phyloP scores from a whole-genome alignment of 768 basidiomycete genomes.

The Phaffia tasmanica region DNA sequence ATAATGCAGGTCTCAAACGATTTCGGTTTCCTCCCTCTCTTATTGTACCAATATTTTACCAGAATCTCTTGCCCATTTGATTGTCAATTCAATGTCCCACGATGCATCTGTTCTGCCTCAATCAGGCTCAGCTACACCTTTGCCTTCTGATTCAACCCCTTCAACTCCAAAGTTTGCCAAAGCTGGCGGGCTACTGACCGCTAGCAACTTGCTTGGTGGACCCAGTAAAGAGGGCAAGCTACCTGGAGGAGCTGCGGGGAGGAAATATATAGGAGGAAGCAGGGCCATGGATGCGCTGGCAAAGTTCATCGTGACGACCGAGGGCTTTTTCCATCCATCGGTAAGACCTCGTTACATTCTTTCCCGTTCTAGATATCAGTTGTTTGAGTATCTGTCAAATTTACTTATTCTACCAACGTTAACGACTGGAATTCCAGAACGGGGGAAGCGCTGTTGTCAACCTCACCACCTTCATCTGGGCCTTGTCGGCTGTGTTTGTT shows the following conservation, averaged over 20 bases:
- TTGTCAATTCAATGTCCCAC: constrained; percentile 79
- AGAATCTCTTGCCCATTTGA: constrained; percentile 72
- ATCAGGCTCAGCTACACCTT: constrained; percentile 60
- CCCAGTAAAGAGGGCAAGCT: not conserved
- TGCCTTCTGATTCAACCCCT: constrained; percentile 37
- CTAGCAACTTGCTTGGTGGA: constrained; percentile 4
- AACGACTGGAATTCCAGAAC: constrained; percentile 6
- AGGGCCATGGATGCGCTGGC: constrained; percentile 77
- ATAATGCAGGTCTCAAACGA: not conserved
- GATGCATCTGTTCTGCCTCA: constrained; percentile 49
- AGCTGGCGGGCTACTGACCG: not conserved
- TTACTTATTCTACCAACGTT: constrained; percentile 5
- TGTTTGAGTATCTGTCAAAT: not conserved
- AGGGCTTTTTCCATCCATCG: constrained; percentile 75
- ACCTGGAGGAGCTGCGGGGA: constrained; percentile 29
- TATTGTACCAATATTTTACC: not conserved
- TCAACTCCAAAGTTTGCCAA: constrained; percentile 33
- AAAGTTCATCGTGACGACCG: constrained; percentile 71
- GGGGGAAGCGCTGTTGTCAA: not conserved
- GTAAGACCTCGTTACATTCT: constrained; percentile 27
- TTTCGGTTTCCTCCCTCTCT: not conserved
- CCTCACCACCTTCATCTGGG: constrained; percentile 24
- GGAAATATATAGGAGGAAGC: constrained; percentile 65
- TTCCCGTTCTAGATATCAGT: constrained; percentile 46
- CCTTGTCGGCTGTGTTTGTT: constrained; percentile 24